phyloP scores from a whole-genome alignment of 495 filamentous ascomycete species.

The Hyaloscypha finlandica region DNA sequence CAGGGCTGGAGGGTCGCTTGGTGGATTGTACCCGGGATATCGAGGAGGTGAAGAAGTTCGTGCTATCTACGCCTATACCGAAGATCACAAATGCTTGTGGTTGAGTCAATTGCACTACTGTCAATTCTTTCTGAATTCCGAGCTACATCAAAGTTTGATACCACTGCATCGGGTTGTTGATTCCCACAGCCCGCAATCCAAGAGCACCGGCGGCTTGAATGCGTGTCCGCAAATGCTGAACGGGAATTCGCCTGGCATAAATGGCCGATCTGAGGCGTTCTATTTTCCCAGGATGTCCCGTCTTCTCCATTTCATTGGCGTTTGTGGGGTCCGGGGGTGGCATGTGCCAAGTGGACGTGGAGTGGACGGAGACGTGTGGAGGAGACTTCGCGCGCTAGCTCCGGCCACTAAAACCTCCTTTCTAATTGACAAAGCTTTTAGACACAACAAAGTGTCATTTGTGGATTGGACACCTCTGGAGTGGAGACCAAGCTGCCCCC shows the following conservation, averaged over 20 bases:
- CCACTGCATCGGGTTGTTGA: background rate
- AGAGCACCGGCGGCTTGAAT: background rate
- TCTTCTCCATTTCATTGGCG: background rate
- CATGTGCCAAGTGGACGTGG: constrained; percentile 10
- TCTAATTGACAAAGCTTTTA: background rate
- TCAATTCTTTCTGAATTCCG: background rate
- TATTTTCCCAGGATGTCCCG: background rate
- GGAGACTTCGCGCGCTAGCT: background rate
- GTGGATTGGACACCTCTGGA: background rate
- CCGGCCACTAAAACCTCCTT: background rate
- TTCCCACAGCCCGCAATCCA: background rate
- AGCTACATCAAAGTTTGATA: no score
- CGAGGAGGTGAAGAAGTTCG: constrained; percentile 21
- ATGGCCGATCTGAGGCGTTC: background rate
- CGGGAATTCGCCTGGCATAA: constrained; percentile 2
- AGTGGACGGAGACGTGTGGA: background rate
- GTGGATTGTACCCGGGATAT: constrained; percentile 25
- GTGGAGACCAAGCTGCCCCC: background rate
- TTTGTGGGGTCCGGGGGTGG: constrained; percentile 13
- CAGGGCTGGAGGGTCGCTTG: constrained; percentile 15
- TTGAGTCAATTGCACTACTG: constrained; percentile 1
- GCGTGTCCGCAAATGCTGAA: background rate
- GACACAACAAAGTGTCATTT: background rate
- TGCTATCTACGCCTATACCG: constrained; percentile 9
- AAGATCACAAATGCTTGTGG: constrained; percentile 19